phyloP scores from a whole-genome alignment of 768 basidiomycete genomes.

The Mrakia gelida region DNA sequence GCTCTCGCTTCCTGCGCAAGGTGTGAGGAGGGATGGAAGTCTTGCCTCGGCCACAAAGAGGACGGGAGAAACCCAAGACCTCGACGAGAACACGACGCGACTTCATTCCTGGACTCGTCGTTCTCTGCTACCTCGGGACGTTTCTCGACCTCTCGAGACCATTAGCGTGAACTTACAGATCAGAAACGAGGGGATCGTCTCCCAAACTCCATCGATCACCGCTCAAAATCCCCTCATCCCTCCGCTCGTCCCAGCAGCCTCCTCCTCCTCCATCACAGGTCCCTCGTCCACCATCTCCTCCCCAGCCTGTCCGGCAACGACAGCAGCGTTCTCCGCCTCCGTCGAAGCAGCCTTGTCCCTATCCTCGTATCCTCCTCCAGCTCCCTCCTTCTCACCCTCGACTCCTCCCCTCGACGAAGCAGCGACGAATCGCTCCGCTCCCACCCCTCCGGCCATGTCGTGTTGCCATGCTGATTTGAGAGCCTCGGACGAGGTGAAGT shows the following conservation, averaged over 20 bases:
- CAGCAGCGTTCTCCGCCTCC: not conserved
- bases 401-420: not conserved
- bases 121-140: no score
- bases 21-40: no score
- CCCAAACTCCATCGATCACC: no score
- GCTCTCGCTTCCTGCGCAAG: no score
- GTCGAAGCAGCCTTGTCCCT: not conserved
- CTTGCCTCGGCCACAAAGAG: no score
- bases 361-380: not conserved
- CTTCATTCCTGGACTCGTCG: no score
- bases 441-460: not conserved
- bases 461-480: not conserved
- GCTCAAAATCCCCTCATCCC: not conserved
- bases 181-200: no score
- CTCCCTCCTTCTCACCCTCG: not conserved
- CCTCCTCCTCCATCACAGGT: constrained; percentile 12
- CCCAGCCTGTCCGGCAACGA: constrained; percentile 6
- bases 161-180: no score
- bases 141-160: no score
- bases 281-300: not conserved
- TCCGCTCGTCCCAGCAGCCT: not conserved
- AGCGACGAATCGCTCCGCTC: constrained; percentile 1
- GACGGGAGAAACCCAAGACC: no score
- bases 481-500: no score
- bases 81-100: no score